Conservation (phyloP, 1,284 basidiomycete species). For the Leccinum variabile region DNA sequence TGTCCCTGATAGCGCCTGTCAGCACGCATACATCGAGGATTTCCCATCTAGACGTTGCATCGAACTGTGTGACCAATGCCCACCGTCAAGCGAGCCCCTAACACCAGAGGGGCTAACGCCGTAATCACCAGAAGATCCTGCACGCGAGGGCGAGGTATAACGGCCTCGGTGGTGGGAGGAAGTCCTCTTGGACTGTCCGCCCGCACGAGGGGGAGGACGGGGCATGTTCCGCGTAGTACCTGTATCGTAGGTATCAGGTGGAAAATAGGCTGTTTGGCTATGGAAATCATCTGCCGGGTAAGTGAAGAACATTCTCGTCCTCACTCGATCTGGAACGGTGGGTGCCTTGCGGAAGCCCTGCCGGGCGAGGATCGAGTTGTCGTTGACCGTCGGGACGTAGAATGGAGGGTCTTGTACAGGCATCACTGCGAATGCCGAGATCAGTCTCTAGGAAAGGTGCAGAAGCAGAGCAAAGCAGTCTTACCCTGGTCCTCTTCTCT, state of each 20-base stretch:
- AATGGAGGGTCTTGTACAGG: slow-evolving; percentile 4
- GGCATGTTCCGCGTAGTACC: background rate
- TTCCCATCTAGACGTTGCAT: background rate
- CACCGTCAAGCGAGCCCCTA: background rate
- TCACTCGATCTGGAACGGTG: slow-evolving; percentile 3
- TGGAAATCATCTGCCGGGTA: slow-evolving; percentile 5
- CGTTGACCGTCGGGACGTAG: background rate
- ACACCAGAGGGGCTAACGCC: background rate
- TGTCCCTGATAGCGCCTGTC: too few species aligned
- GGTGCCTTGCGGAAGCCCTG: slow-evolving; percentile 9
- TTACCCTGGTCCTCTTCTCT: slow-evolving; percentile 1
- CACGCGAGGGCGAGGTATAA: background rate
- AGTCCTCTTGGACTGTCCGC: background rate
- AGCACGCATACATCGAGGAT: background rate
- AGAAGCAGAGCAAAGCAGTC: background rate
- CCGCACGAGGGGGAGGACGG: slow-evolving; percentile 5
- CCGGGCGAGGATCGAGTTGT: slow-evolving; percentile 10
- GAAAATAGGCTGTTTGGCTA: background rate
- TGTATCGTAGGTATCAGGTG: background rate
- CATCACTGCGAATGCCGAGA: background rate
- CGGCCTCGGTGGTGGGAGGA: background rate
- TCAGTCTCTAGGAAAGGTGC: background rate
- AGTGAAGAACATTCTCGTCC: slow-evolving; percentile 3
- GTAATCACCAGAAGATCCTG: background rate
- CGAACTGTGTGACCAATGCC: background rate